Percentiles rank a stretch among this genome's conserved stretches.
Conservation (phyloP, 2,329 filamentous ascomycete species). For the Penicillium vulpinum region DNA sequence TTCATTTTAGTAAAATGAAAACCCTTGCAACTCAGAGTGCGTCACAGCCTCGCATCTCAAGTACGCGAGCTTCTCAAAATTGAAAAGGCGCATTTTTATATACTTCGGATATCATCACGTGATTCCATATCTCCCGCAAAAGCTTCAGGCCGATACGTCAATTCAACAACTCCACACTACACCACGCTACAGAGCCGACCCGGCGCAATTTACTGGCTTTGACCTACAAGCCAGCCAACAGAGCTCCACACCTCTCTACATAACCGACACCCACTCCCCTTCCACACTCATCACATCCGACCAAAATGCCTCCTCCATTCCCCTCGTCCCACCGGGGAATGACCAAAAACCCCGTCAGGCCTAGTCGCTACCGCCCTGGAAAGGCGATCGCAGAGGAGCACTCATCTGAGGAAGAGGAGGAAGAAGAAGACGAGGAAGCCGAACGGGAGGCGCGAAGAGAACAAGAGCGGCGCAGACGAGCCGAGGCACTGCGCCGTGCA, state of each 20-base stretch:
- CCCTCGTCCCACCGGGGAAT: conserved; percentile 61
- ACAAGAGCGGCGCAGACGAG: conserved; percentile 47
- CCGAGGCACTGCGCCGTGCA: conserved; percentile 40
- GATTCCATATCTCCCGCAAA: conserved; percentile 2
- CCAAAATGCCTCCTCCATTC: conserved; percentile 46
- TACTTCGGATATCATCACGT: conserved; percentile 3
- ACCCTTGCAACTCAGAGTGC: too few relatives aligned
- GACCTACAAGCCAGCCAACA: not conserved
- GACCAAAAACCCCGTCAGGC: conserved; percentile 84
- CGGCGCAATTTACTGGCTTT: not conserved
- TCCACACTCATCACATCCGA: not conserved
- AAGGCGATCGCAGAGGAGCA: conserved; percentile 61
- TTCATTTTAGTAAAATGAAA: too few relatives aligned
- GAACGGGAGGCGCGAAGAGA: conserved; percentile 62
- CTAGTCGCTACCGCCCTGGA: conserved; percentile 78
- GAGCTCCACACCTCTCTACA: not conserved
- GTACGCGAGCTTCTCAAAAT: too few relatives aligned
- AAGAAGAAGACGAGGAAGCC: conserved; percentile 60
- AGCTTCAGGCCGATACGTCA: conserved; percentile 8
- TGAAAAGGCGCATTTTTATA: too few relatives aligned
- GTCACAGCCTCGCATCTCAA: too few relatives aligned
- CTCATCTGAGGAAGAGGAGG: conserved; percentile 54
- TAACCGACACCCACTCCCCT: not conserved
- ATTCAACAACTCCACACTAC: not conserved
- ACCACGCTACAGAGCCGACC: not conserved